Base-by-base conservation (phyloP, 179 eudicot species). In the Beta lomatogona region DNA sequence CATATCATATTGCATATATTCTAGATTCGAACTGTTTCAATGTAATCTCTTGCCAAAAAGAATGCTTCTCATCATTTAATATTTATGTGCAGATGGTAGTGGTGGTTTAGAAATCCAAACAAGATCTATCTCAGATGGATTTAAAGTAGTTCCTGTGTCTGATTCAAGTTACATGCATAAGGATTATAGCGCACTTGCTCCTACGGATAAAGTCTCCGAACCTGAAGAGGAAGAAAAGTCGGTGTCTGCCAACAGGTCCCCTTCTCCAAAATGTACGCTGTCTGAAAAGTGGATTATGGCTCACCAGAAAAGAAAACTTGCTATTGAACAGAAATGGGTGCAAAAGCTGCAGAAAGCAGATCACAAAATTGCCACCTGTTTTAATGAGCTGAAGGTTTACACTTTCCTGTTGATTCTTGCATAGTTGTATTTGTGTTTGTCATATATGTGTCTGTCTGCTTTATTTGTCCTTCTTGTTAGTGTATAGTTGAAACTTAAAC, bases 241-340 rank as follows among this genome's bases (percentile, higher is more conserved):
- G 11, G 57, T 72, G 21, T 79, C 86, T 64, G 85, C 85, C 72
- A 88, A 83, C 72, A 75, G 83, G 81, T 81, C 83, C 54, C 85
- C 91, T 66, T 85, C 93, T 67, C 89, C 97, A 44, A 95, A 89
- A 73, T 88, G 88, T 80, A 92, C 97, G 54, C 91, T 93, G 25
- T 84, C 92, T 46, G 99, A 94, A 80, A 92, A 89, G 89, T 94
- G 97, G 99, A 91, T 97, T 74, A 83, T 89, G 86, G 91, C 89
- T 80, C 93, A 88, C 61, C 94, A 90, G 83, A 92, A 91, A 84
- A 91, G 89, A 83, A 93, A 88, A 84, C 83, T 86, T 79, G 73
- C 86, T 48, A 77, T 78, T 52, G 95, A 92, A 69, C 90, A 92
- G 82, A 92, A 85, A 54, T 91, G 93, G 97, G 82, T 80, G 79